Conservation (phyloP, 1,139 yeast genomes). For the Pichia cactophila region DNA sequence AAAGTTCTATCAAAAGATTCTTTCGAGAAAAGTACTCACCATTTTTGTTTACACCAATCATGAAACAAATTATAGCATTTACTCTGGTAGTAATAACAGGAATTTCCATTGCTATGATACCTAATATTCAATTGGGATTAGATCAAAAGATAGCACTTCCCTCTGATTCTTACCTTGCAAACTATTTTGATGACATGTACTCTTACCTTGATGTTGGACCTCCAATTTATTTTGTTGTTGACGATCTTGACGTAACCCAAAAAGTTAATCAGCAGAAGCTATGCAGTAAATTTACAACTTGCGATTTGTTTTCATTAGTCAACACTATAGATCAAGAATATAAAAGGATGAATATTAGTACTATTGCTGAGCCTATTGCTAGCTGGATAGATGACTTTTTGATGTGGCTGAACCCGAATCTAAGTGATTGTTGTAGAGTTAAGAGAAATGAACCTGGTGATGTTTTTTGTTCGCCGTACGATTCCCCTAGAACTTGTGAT, state of each 20-base stretch:
- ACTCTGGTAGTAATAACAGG: conserved; percentile 59
- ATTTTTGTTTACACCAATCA: conserved; percentile 40
- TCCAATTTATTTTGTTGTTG: conserved; percentile 78
- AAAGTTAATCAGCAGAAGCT: conserved; percentile 59
- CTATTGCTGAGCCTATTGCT: conserved; percentile 73
- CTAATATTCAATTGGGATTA: conserved; percentile 65
- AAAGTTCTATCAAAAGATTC: conserved; percentile 31
- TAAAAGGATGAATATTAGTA: conserved; percentile 54
- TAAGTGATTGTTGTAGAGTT: conserved; percentile 79
- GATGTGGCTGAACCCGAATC: conserved; percentile 76
- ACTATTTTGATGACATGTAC: conserved; percentile 73
- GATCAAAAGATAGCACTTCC: conserved; percentile 91
- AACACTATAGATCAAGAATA: conserved; percentile 86
- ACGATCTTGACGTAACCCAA: conserved; percentile 53
- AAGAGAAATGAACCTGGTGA: conserved; percentile 32
- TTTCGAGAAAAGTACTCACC: conserved; percentile 49
- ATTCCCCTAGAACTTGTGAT: conserved; percentile 67
- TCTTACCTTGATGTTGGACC: conserved; percentile 79
- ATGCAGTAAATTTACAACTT: conserved; percentile 84
- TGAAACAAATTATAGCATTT: conserved; percentile 42
- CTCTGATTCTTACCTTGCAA: conserved; percentile 65
- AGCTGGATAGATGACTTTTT: conserved; percentile 92
- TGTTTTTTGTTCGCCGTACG: conserved; percentile 58
- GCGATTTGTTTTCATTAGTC: conserved; percentile 69
- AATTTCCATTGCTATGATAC: conserved; percentile 59